Evolutionary conservation across 305 asterid genomes (phyloP).

Genomic region (Plantago rigida): DNA sequence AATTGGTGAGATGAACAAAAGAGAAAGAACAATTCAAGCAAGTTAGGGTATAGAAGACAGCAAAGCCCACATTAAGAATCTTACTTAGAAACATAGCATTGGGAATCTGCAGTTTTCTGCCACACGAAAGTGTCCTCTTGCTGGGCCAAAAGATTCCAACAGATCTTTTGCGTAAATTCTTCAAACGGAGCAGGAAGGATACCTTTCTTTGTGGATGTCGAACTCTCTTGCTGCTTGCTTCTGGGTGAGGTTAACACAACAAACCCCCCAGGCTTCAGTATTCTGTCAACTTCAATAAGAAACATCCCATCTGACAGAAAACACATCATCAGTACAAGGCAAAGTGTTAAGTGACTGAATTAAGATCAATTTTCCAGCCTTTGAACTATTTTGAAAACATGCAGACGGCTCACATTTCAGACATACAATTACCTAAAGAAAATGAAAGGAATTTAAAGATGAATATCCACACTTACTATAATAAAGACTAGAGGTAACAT

Average conservation of each 20-base stretch:
- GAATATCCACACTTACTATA: too few species aligned
- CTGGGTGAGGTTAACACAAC: constrained; percentile 73
- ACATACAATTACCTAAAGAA: constrained; percentile 9
- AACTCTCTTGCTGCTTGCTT: constrained; percentile 49
- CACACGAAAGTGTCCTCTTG: constrained; percentile 74
- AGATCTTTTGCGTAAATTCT: constrained; percentile 50
- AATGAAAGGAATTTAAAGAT: background rate
- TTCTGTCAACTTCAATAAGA: constrained; percentile 83
- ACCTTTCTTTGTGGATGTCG: constrained; percentile 40
- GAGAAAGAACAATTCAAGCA: background rate
- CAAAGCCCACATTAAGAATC: background rate
- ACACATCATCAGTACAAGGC: constrained; percentile 26
- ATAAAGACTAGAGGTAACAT: too few species aligned
- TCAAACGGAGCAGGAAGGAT: constrained; percentile 45
- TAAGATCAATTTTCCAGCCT: background rate
- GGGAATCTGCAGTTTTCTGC: constrained; percentile 72
- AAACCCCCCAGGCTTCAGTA: constrained; percentile 95
- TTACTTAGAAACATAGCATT: constrained; percentile 52
- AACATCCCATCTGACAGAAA: constrained; percentile 65
- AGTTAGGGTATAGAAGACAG: too few species aligned
- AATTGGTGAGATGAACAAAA: background rate
- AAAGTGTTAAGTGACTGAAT: constrained; percentile 7
- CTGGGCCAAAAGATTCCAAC: constrained; percentile 71
- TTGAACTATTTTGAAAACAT: constrained; percentile 5
- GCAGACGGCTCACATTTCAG: background rate